phyloP scores from a whole-genome alignment of 2,329 filamentous ascomycete species.

The Colletotrichum horii region DNA sequence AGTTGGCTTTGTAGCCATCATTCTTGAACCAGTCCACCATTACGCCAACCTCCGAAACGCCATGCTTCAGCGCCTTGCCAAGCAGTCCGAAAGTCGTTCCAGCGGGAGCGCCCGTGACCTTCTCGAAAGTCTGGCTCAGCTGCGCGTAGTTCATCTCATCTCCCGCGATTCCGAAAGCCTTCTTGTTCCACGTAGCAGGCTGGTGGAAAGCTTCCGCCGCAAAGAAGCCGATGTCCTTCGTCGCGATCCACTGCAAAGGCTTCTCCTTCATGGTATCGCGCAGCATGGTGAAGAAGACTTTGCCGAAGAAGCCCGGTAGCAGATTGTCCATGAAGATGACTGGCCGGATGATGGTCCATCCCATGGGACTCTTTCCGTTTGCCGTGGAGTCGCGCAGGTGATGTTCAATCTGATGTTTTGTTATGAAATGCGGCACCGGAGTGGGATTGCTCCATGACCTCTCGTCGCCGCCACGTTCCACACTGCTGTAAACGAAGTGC shows the following conservation, averaged over 20 bases:
- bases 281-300: constrained; percentile 35
- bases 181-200: constrained; percentile 29
- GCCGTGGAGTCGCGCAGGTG: constrained; percentile 49
- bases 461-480: constrained; percentile 61
- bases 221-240: constrained; percentile 45
- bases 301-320: constrained; percentile 31
- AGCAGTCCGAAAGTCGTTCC: neutral
- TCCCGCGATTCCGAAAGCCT: neutral
- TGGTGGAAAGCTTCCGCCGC: constrained; percentile 39
- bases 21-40: constrained; percentile 7
- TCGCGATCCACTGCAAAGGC: constrained; percentile 41
- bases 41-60: neutral
- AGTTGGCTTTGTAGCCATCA: neutral
- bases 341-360: constrained; percentile 63
- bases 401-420: constrained; percentile 62
- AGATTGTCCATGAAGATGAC: constrained; percentile 62
- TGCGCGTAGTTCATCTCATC: neutral
- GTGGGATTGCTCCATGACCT: constrained; percentile 45
- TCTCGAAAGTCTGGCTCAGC: neutral
- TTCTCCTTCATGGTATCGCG: constrained; percentile 29
- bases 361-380: constrained; percentile 44
- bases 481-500: constrained; percentile 64
- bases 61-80: neutral
- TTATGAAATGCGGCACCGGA: constrained; percentile 63
- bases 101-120: neutral